Evolutionary conservation across 768 basidiomycete species (phyloP).

Genomic region (Rubroboletus satanas): DNA sequence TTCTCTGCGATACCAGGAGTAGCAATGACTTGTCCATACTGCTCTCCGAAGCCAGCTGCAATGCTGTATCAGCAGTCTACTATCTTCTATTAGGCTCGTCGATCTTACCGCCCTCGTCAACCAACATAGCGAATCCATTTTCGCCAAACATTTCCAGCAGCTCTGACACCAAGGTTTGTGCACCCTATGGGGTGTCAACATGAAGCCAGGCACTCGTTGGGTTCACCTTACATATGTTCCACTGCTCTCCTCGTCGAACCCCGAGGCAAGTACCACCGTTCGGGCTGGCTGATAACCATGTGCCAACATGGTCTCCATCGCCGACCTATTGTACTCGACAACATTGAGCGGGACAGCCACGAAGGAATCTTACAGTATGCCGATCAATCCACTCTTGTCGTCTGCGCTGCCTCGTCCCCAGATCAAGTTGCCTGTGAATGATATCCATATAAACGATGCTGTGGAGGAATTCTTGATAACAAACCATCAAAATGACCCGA

Average conservation of each 20-base stretch:
- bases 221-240: constrained; percentile 40
- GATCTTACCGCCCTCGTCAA: constrained; percentile 81
- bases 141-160: constrained; percentile 64
- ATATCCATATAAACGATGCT: neutral
- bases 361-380: constrained; percentile 45
- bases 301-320: constrained; percentile 63
- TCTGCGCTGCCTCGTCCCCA: constrained; percentile 52
- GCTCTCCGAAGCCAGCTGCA: constrained; percentile 47
- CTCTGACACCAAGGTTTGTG: constrained; percentile 41
- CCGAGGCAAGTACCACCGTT: constrained; percentile 58
- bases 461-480: neutral
- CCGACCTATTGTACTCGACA: constrained; percentile 31
- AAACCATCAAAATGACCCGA: constrained; percentile 59
- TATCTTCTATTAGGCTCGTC: neutral
- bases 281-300: constrained; percentile 62
- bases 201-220: neutral
- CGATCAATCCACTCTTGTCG: constrained; percentile 67
- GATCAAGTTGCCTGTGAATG: constrained; percentile 32
- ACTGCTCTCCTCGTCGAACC: constrained; percentile 74
- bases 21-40: constrained; percentile 54
- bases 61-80: neutral
- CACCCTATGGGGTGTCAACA: constrained; percentile 43
- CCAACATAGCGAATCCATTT: constrained; percentile 68
- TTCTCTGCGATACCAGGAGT: constrained; percentile 69
- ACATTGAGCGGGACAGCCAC: neutral